Percentiles rank a stretch among this genome's conserved stretches.
phyloP scores from a whole-genome alignment of 169 alveolate genomes.

The Perkinsus chesapeaki region DNA sequence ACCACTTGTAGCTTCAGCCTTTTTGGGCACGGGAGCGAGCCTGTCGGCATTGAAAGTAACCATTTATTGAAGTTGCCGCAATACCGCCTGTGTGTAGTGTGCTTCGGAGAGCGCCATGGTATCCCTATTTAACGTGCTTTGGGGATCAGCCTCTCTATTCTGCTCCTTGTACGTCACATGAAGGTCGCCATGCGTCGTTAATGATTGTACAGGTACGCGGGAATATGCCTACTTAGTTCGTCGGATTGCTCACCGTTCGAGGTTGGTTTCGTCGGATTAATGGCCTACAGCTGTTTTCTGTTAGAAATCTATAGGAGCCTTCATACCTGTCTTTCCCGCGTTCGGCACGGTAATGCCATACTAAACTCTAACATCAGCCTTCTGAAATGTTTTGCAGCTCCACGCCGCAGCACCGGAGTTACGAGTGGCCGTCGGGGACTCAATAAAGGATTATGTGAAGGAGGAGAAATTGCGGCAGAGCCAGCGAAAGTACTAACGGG shows the following conservation, averaged over 20 bases:
- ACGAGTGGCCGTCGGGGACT: background rate
- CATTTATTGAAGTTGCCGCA: background rate
- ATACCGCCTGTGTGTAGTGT: background rate
- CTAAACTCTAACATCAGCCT: background rate
- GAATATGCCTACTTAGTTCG: background rate
- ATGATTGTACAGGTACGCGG: background rate
- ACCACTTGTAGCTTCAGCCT: background rate
- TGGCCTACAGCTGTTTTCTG: background rate
- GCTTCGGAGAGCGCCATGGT: background rate
- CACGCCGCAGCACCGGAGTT: background rate
- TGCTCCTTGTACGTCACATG: background rate
- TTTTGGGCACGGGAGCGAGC: background rate
- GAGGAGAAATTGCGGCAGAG: background rate
- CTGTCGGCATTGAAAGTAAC: background rate
- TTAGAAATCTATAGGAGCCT: background rate
- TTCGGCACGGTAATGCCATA: background rate
- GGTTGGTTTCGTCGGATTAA: background rate
- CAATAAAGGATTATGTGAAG: background rate
- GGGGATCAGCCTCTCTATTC: background rate
- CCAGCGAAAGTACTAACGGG: background rate
- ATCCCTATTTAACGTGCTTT: background rate
- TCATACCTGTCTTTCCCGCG: background rate
- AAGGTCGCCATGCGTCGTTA: background rate
- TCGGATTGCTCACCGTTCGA: background rate
- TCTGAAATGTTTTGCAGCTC: background rate